phyloP scores from a whole-genome alignment of 1,284 basidiomycete genomes.

The Apiotrichum gamsii region DNA sequence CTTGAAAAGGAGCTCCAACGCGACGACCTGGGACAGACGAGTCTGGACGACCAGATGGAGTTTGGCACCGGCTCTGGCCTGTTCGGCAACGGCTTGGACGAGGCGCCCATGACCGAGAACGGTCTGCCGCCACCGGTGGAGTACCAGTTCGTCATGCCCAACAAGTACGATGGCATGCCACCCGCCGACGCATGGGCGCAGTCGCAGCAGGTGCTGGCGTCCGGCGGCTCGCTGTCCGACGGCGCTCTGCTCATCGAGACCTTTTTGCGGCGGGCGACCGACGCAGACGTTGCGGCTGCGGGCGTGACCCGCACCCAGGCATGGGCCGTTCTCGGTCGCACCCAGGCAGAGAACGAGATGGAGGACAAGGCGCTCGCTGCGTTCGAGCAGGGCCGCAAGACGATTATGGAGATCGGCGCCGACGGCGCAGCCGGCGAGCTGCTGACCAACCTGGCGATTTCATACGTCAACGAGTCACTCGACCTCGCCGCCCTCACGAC shows the following conservation, averaged over 20 bases:
- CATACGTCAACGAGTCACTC: constrained; percentile 92
- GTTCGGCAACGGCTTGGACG: neutral
- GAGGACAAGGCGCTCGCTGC: constrained; percentile 54
- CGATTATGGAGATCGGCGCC: constrained; percentile 58
- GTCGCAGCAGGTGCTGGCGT: constrained; percentile 55
- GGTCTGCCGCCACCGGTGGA: constrained; percentile 64
- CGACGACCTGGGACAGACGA: constrained; percentile 34
- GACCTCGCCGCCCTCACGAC: constrained; percentile 83
- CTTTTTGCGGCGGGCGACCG: constrained; percentile 56
- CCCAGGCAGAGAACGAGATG: constrained; percentile 89
- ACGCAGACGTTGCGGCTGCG: constrained; percentile 19
- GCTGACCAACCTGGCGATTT: constrained; percentile 87
- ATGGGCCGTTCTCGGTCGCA: constrained; percentile 90
- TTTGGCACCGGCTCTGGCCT: constrained; percentile 32
- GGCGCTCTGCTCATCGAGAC: constrained; percentile 79
- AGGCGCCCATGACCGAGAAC: constrained; percentile 51
- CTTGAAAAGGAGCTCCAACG: constrained; percentile 41
- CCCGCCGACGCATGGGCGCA: constrained; percentile 25
- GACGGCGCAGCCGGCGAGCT: constrained; percentile 62
- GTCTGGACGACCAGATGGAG: constrained; percentile 36
- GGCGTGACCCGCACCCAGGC: constrained; percentile 62
- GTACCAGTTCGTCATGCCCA: constrained; percentile 65
- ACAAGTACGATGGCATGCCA: constrained; percentile 16
- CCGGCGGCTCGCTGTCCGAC: constrained; percentile 77
- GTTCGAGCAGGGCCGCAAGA: constrained; percentile 65